Evolutionary conservation across 345 rosid genomes (phyloP), one percentile per base, ranked within the genome.

Genomic region (Brassica nigra): DNA sequence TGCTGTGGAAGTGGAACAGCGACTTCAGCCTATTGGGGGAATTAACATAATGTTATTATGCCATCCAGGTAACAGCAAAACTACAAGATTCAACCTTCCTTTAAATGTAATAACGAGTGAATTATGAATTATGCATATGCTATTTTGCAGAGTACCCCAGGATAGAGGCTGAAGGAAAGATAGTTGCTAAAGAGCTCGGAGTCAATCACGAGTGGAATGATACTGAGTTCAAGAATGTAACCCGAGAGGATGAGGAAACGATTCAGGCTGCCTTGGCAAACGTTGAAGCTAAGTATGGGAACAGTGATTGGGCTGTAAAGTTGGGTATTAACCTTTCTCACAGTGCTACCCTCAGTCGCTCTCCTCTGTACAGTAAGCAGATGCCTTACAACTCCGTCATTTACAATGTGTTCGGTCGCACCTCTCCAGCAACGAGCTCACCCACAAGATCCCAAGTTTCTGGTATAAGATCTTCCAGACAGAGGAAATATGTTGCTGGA

Each of bases 261-360:
- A 92, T 96, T 52, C 89, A 82, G 62, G 82, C 82, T 44, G 95
- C 95, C 33, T 82, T 92, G 78, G 92, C 90, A 82, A 87, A 89
- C 71, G 97, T 89, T 82, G 97, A 90, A 85, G 89, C 92, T 42
- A 87, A 85, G 62, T 90, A 92, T 71, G 97, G 90, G 55, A 89
- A 87, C 80, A 89, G 97, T 66, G 99, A 93, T 78, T 93, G 99
- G 99, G 87, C 98, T 37, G 98, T 90, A 8, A 96, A 96, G 84
- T 76, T 96, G 66, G 99, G 97, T 47, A 86, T 89, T 73, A 92
- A 96, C 84, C 95, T 96, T 68, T 92, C 90, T 76, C 93, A 90
- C 74, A 93, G 99, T 80, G 91, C 92, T 18, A 78, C 75, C 81
- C 99, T 96, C 70, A 87, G 98, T 62, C 92, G 84, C 66, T 96